phyloP scores from a whole-genome alignment of 176 grass and related monocot genomes.

The Tuctoria greenei region DNA sequence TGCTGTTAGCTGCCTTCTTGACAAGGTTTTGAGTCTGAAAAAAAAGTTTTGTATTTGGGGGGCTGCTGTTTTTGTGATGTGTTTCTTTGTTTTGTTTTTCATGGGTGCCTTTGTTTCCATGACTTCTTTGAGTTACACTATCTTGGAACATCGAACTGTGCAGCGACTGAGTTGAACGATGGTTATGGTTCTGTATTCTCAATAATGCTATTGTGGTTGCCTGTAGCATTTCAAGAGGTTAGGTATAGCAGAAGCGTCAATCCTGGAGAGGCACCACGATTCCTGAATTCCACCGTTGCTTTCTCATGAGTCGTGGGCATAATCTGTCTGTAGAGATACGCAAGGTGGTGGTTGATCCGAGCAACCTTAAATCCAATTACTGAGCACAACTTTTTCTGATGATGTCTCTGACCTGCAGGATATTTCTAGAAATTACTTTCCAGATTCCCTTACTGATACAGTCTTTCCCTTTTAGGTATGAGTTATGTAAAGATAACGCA shows the following conservation, averaged over 20 bases:
- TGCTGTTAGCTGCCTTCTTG: neutral
- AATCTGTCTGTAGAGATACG: neutral
- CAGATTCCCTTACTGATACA: slow-evolving; percentile 3
- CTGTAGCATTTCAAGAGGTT: slow-evolving; percentile 12
- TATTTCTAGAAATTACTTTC: neutral
- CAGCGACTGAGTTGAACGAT: neutral
- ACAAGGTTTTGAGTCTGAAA: neutral
- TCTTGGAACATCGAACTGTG: neutral
- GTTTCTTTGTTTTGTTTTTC: neutral
- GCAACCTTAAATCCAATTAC: neutral
- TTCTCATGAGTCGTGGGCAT: neutral
- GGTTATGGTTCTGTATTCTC: neutral
- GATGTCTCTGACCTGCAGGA: neutral
- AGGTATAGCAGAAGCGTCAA: neutral
- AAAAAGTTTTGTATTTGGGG: neutral
- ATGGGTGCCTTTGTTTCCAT: neutral
- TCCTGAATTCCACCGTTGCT: neutral
- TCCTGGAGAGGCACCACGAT: neutral
- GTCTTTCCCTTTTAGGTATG: neutral
- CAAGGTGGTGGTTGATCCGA: slow-evolving; percentile 7
- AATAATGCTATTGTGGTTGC: neutral
- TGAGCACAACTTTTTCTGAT: neutral
- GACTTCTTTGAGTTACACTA: neutral
- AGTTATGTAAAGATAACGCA: neutral
- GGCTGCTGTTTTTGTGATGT: neutral